Evolutionary conservation across 805 yeast species (phyloP), one percentile per base, ranked within the genome.

Genomic region (Lachancea dasiensis): DNA sequence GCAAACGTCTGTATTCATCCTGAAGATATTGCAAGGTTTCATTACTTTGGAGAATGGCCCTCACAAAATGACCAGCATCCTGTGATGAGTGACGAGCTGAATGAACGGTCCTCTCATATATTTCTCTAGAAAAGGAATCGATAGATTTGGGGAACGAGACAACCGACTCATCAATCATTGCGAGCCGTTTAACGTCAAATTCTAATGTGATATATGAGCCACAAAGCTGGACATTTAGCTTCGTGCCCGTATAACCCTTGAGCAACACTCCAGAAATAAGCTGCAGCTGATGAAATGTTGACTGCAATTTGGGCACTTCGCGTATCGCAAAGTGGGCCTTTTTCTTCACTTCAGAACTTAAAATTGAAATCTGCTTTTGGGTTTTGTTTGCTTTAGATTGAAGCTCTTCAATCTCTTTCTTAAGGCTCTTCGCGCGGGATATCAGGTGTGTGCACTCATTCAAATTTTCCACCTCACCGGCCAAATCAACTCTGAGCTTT

Each of bases 261-360:
- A 34, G 16, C 10, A n/a, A 13, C 5, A 34, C 25, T 11, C 52
- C 54, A 3, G 51, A 43, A 6, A 55, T 34, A 11, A 13, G 18
- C 13, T 50, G 43, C 17, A 47, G 27, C 24, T 40, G 19, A 11
- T 37, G 35, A 10, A 46, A 41, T 6, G 22, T 37, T 16, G 20
- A 28, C n/a, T 39, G 43, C 6, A 44, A 44, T 28, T 36, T 45
- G 7, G 18, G 38, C 10, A 44, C 11, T 17, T 46, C 48, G 29
- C 41, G 43, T 1, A 38, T 36, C 5, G 46, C 43, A 28, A 34
- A 46, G 3, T 27, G 11, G 15, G 26, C 18, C 14, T 31, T 41
- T 27, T 36, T 27, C n/a, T 27, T 31, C 5, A 36, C 25, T 19
- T 29, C 30, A 7, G 39, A 20, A 17, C 36, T 44, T 7, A 48